Conservation (phyloP, 345 rosid genomes). For the Cardamine occulta region DNA sequence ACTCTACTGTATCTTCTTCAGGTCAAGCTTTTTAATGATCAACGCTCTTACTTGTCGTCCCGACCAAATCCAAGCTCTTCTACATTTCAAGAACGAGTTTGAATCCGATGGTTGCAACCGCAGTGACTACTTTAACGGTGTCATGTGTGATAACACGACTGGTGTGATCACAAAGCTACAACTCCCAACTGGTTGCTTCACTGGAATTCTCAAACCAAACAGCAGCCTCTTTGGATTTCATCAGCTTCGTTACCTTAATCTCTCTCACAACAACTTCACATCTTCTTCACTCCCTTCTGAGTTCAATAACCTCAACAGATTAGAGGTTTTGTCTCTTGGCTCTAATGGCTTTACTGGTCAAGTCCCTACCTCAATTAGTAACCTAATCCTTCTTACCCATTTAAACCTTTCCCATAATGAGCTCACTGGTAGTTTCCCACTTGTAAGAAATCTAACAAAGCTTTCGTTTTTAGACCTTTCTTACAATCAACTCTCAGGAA, state of each 20-base stretch:
- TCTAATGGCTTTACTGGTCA: slow-evolving; percentile 19
- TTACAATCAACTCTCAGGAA: slow-evolving; percentile 17
- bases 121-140: slow-evolving; percentile 7
- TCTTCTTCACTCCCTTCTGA: slow-evolving; percentile 23
- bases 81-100: slow-evolving; percentile 25
- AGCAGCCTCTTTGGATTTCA: slow-evolving; percentile 15
- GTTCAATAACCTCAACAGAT: slow-evolving; percentile 9
- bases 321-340: slow-evolving; percentile 30
- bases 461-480: slow-evolving; percentile 18
- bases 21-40: not conserved
- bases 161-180: slow-evolving; percentile 25
- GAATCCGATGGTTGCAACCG: slow-evolving; percentile 6
- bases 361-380: slow-evolving; percentile 27
- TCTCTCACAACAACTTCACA: slow-evolving; percentile 30
- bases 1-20: not conserved
- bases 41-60: slow-evolving; percentile 1
- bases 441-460: slow-evolving; percentile 13
- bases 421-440: slow-evolving; percentile 25
- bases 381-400: slow-evolving; percentile 8
- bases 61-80: slow-evolving; percentile 7
- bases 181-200: slow-evolving; percentile 14
- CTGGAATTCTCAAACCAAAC: slow-evolving; percentile 16
- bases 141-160: slow-evolving; percentile 15
- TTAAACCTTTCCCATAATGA: slow-evolving; percentile 29
- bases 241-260: slow-evolving; percentile 27